Evolutionary conservation across 371 early-diverging fungal species (phyloP).

Genomic region (Nematocida parisii): DNA sequence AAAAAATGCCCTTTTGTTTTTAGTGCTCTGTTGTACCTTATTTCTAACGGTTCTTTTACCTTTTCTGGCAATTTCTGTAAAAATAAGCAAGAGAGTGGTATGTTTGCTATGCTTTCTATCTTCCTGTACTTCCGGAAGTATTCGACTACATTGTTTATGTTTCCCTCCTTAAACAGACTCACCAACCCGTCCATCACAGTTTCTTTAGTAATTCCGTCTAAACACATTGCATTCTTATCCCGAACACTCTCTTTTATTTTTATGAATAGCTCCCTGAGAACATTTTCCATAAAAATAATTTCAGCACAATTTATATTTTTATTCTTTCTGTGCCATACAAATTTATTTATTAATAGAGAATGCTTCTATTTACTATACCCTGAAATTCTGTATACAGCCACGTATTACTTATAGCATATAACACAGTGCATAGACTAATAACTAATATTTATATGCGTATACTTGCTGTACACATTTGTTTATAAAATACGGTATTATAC

Average conservation of each 20-base stretch:
- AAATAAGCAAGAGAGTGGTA: conserved; percentile 7
- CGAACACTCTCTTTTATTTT: conserved; percentile 9
- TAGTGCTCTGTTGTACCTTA: neutral
- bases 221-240: conserved; percentile 3
- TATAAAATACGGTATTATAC: too few relatives aligned
- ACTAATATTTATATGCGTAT: too few relatives aligned
- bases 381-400: too few relatives aligned
- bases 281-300: conserved; percentile 51
- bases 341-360: conserved; percentile 27
- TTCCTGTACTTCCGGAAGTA: conserved; percentile 43
- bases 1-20: conserved; percentile 64
- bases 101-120: neutral
- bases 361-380: neutral
- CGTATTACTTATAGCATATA: too few relatives aligned
- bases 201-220: conserved; percentile 24
- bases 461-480: too few relatives aligned
- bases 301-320: conserved; percentile 32
- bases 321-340: neutral
- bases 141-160: conserved; percentile 35
- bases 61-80: neutral
- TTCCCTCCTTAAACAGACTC: conserved; percentile 16
- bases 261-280: neutral
- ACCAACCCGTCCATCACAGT: conserved; percentile 19
- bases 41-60: neutral
- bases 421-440: too few relatives aligned